Base-by-base conservation (phyloP, 306 rosid genomes). In the Cucurbita pepo region DNA sequence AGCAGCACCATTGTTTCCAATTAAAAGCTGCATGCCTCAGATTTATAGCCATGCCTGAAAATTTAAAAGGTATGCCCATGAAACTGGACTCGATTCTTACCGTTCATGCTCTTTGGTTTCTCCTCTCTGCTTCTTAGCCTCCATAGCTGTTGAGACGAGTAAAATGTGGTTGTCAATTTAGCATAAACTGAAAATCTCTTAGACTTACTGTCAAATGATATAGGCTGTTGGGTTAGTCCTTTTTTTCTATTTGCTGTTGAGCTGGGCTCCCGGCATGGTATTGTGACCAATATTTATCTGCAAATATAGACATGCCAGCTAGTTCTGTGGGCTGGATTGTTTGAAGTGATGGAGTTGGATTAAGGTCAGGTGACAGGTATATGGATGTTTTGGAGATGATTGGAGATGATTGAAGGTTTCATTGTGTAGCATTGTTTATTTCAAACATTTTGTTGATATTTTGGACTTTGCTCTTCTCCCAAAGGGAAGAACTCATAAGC, bases 1-100 rank as follows among this genome's bases (percentile, higher is more conserved):
- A 88, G 79, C 90, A 88, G 78, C 94, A 88, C 71, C 94, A 86
- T 44, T 86, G 91, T 83, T 73, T 76, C 78, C 89, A 81, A 75
- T 82, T 88, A 79, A 84, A 86, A 81, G 81, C 82, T 19, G 85
- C 75, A 7, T 88, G 94, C 77, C 87, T 88, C 63, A 82, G 73
- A 55, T 86, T 86, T 81, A 78, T 84, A 54, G 87, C 89, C 0
- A 57, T 73, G 79, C 88, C 86, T 21, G 89, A 86, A 88, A 88
- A 88, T 75, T 80, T 88, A 51, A 86, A 76, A 88, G 94, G 94
- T 86, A 81, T 11, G 21, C 51, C 59, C 25, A 47, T 22, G 25
- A 47, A 25, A 69, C 50, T 50, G 15, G 58, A 50, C 45, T 69
- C 73, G 4, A 3, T 43, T 43, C 71, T 65, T 64, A 62, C 14